Evolutionary conservation across 305 asterid genomes (phyloP).

Genomic region (Fraxinus platypoda): DNA sequence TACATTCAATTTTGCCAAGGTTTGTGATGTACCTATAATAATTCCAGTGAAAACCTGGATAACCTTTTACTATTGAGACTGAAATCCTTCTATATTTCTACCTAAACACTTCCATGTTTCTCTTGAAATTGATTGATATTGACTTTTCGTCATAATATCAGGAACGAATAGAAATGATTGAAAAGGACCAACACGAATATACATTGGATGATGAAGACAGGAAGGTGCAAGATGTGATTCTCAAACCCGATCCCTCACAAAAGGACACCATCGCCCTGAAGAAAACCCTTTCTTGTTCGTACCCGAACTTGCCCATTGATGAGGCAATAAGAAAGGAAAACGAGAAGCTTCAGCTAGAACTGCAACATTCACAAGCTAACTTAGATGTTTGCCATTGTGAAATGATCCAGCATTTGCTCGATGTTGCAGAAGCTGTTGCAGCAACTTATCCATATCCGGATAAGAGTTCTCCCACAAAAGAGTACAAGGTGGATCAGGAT

Average conservation of each 20-base stretch:
- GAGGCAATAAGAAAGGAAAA: constrained; percentile 75
- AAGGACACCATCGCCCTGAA: constrained; percentile 58
- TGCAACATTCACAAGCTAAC: constrained; percentile 76
- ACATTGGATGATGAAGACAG: constrained; percentile 74
- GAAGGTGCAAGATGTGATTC: constrained; percentile 67
- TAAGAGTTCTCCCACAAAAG: constrained; percentile 38
- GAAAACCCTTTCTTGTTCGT: constrained; percentile 77
- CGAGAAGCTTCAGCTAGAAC: constrained; percentile 80
- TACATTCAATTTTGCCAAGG: neutral
- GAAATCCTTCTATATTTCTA: neutral
- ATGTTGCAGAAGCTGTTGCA: constrained; percentile 77
- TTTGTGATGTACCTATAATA: neutral
- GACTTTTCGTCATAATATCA: constrained; percentile 26
- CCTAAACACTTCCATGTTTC: neutral
- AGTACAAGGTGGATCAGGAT: constrained; percentile 45
- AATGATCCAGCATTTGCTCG: constrained; percentile 85
- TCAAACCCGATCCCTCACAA: constrained; percentile 65
- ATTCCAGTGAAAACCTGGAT: neutral
- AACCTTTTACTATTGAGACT: neutral
- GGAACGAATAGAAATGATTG: constrained; percentile 75
- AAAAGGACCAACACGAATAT: constrained; percentile 71
- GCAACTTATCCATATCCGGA: constrained; percentile 43
- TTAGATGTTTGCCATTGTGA: constrained; percentile 77
- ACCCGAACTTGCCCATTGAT: constrained; percentile 60
- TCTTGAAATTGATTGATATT: neutral